Conservation (phyloP, 129 eudicot species). For the Escallonia herrerae region DNA sequence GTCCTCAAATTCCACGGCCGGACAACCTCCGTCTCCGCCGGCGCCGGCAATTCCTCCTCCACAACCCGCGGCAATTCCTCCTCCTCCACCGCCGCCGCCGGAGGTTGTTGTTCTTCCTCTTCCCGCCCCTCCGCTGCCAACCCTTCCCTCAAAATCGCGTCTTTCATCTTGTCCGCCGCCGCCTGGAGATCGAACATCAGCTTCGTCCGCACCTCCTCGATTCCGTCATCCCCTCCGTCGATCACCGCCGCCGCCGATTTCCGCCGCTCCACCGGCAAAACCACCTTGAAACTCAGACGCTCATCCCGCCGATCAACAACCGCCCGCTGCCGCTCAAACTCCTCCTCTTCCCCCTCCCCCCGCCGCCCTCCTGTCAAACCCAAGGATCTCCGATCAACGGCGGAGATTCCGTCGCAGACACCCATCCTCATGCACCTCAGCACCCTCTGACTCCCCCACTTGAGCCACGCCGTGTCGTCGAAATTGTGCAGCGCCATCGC, state of each 20-base stretch:
- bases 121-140: not conserved
- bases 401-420: slow-evolving; percentile 28
- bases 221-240: slow-evolving; percentile 37
- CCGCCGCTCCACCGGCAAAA: not conserved
- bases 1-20: slow-evolving; percentile 85
- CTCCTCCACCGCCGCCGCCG: slow-evolving; percentile 26
- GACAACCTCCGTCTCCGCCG: slow-evolving; percentile 19
- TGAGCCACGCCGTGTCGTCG: slow-evolving; percentile 45
- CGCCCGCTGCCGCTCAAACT: slow-evolving; percentile 23
- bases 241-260: slow-evolving; percentile 14
- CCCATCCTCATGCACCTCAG: slow-evolving; percentile 56
- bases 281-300: not conserved
- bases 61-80: no score
- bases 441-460: slow-evolving; percentile 68
- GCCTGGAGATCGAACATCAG: slow-evolving; percentile 62
- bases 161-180: slow-evolving; percentile 64
- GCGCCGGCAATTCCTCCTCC: slow-evolving; percentile 4
- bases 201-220: slow-evolving; percentile 64
- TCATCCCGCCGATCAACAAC: slow-evolving; percentile 17
- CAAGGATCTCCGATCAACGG: slow-evolving; percentile 19
- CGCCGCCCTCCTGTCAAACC: not conserved
- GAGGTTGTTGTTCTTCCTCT: slow-evolving; percentile 11
- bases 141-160: slow-evolving; percentile 46
- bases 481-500: slow-evolving; percentile 54
- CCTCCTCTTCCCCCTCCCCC: slow-evolving; percentile 26